These are phyloP conservation scores for Brasilioporus rufonigricans DNA, from an alignment of 768 basidiomycete genomes.

Conservation along the genomic window DNA sequence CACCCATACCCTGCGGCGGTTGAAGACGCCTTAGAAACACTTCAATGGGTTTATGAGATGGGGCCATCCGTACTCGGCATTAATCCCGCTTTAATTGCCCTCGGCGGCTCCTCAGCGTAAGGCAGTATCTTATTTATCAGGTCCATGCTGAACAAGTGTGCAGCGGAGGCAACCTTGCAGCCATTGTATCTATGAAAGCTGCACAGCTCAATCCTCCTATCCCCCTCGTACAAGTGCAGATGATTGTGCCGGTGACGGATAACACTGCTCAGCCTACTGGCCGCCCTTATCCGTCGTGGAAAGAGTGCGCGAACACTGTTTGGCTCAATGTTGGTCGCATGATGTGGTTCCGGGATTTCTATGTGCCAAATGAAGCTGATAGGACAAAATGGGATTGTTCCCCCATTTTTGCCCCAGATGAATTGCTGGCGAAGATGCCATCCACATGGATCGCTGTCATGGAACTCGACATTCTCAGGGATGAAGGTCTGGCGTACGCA, in stretches of 20 bases:
- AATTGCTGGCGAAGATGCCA: constrained; percentile 50
- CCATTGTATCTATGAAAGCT: constrained; percentile 66
- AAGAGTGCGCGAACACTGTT: constrained; percentile 55
- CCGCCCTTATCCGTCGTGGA: constrained; percentile 49
- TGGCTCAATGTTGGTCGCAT: constrained; percentile 64
- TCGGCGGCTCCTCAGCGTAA: constrained; percentile 74
- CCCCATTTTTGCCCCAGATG: constrained; percentile 64
- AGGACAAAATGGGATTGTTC: constrained; percentile 69
- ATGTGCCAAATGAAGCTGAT: constrained; percentile 61
- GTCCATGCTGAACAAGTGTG: background rate
- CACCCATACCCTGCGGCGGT: constrained; percentile 34
- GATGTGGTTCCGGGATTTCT: constrained; percentile 72
- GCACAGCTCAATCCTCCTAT: constrained; percentile 46
- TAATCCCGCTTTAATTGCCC: constrained; percentile 53
- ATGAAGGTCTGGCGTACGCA: constrained; percentile 66
- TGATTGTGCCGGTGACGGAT: constrained; percentile 74
- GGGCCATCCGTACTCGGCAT: constrained; percentile 48
- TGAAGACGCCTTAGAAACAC: constrained; percentile 37
- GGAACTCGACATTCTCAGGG: constrained; percentile 67
- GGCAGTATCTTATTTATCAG: background rate
- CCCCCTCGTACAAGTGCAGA: constrained; percentile 57
- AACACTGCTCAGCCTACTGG: constrained; percentile 56
- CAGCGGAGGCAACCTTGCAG: constrained; percentile 73
- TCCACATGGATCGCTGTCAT: constrained; percentile 64
- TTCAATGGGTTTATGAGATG: constrained; percentile 33